Conservation (phyloP, 345 rosid genomes). For the Noccaea caerulescens region DNA sequence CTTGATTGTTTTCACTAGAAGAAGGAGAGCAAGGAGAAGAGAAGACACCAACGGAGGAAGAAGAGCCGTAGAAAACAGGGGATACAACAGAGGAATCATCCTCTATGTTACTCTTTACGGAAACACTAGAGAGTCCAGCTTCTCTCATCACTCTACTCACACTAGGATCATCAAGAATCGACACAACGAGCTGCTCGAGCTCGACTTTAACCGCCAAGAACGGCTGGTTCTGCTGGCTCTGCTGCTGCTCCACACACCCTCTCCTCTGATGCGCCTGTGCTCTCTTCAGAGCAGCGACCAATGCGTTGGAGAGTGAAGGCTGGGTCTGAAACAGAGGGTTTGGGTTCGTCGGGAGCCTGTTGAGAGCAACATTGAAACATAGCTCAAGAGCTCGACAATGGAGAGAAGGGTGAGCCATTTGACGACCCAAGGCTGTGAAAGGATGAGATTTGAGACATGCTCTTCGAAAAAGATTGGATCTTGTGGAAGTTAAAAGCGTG, state of each 20-base stretch:
- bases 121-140: slow-evolving; percentile 80
- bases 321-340: slow-evolving; percentile 50
- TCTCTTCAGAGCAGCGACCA: slow-evolving; percentile 73
- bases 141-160: slow-evolving; percentile 92
- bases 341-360: slow-evolving; percentile 64
- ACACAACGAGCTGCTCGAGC: slow-evolving; percentile 68
- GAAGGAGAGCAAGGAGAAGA: slow-evolving; percentile 89
- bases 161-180: slow-evolving; percentile 82
- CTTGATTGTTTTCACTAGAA: slow-evolving; percentile 51
- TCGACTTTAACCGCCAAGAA: slow-evolving; percentile 67
- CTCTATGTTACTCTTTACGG: slow-evolving; percentile 70
- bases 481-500: slow-evolving; percentile 60
- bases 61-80: slow-evolving; percentile 60
- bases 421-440: slow-evolving; percentile 41
- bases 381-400: slow-evolving; percentile 77
- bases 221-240: slow-evolving; percentile 70
- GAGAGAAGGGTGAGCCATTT: slow-evolving; percentile 60
- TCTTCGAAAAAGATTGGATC: slow-evolving; percentile 56
- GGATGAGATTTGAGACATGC: slow-evolving; percentile 77
- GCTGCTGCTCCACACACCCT: slow-evolving; percentile 71
- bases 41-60: slow-evolving; percentile 71
- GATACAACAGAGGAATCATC: slow-evolving; percentile 61
- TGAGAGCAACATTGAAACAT: slow-evolving; percentile 83
- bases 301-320: slow-evolving; percentile 73
- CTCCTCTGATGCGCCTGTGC: slow-evolving; percentile 85